phyloP scores from a whole-genome alignment of 1,284 basidiomycete species.

The Mrakiaceae sp. region DNA sequence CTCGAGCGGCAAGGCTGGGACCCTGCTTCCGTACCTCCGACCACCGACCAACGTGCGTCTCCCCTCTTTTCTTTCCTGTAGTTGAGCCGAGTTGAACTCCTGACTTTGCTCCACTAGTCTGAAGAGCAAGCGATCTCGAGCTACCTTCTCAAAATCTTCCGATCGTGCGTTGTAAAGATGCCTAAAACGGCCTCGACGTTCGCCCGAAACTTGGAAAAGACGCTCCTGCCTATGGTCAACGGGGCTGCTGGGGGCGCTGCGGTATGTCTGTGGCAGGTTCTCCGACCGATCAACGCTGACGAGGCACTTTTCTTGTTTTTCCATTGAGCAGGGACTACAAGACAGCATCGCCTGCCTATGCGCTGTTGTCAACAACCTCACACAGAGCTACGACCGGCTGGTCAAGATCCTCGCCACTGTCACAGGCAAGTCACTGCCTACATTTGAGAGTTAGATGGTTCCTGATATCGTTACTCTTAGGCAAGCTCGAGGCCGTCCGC shows the following conservation, averaged over 20 bases:
- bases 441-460: not conserved
- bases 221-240: constrained; percentile 75
- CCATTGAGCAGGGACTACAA: constrained; percentile 52
- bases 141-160: constrained; percentile 77
- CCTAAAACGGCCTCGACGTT: constrained; percentile 77
- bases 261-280: constrained; percentile 36
- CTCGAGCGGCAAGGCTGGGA: constrained; percentile 65
- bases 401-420: constrained; percentile 70
- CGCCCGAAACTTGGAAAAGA: constrained; percentile 66
- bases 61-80: not conserved
- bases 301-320: not conserved
- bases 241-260: constrained; percentile 57
- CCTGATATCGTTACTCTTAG: not conserved
- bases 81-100: not conserved
- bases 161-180: constrained; percentile 70
- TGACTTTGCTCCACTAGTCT: constrained; percentile 38
- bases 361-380: constrained; percentile 67
- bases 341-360: constrained; percentile 88
- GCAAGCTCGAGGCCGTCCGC: constrained; percentile 18
- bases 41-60: constrained; percentile 54
- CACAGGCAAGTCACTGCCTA: constrained; percentile 45
- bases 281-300: not conserved
- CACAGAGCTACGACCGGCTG: constrained; percentile 67
- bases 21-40: constrained; percentile 75
- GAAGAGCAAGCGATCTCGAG: constrained; percentile 76